phyloP scores from a whole-genome alignment of 495 filamentous ascomycete genomes.

The Aspergillus bertholletiae region DNA sequence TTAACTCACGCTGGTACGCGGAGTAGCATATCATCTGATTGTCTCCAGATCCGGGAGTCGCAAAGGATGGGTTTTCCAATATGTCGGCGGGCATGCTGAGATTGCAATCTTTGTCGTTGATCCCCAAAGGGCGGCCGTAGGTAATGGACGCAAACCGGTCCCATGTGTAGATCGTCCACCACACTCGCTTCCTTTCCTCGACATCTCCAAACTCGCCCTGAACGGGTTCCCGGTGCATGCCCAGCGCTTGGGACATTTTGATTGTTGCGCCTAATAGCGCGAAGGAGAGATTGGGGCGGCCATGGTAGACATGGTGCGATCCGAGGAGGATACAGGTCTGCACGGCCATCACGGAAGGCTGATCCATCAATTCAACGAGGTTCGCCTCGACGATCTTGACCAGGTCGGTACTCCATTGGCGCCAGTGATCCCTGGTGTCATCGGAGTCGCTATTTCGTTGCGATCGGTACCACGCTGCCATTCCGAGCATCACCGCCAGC shows the following conservation, averaged over 20 bases:
- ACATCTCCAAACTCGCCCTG: conserved; percentile 18
- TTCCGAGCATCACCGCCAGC: conserved; percentile 23
- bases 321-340: conserved; percentile 33
- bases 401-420: conserved; percentile 12
- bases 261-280: conserved; percentile 33
- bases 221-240: conserved; percentile 24
- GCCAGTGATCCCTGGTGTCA: conserved; percentile 11
- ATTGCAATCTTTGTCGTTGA: conserved; percentile 36
- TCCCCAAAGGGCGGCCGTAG: conserved; percentile 30
- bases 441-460: conserved; percentile 5
- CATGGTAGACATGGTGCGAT: conserved; percentile 33
- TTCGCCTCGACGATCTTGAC: conserved; percentile 19
- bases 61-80: conserved; percentile 21
- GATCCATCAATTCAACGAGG: conserved; percentile 33
- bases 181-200: conserved; percentile 32
- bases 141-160: conserved; percentile 34
- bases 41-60: not conserved
- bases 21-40: conserved; percentile 23
- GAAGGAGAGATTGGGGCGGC: conserved; percentile 31
- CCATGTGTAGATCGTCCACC: conserved; percentile 39
- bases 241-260: conserved; percentile 31
- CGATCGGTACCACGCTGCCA: conserved; percentile 33
- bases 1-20: conserved; percentile 29
- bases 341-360: conserved; percentile 23
- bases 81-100: conserved; percentile 27